Evolutionary conservation across 2,329 filamentous ascomycete species (phyloP), one percentile per base, ranked within the genome.

Genomic region (Emericellopsis cladophorae): DNA sequence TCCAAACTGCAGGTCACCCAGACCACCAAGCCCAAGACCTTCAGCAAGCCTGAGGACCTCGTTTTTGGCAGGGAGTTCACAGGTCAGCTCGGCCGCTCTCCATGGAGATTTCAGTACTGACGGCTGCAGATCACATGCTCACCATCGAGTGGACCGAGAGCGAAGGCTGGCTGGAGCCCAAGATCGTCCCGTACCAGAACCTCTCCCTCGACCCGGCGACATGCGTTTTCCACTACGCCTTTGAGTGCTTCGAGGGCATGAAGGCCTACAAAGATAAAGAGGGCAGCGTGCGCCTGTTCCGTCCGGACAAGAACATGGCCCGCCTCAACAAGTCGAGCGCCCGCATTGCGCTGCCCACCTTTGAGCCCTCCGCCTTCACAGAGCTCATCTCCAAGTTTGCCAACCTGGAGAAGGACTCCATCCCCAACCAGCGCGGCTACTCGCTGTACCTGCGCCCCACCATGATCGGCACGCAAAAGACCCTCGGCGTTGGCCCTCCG

Each of bases 191-290:
- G 16, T 96, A 96, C 71, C 88, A 95, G 65, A 95, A 95, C 66
- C 84, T 98, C 52, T 90, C 85, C 36, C 82, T 98, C 53, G 92
- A 96, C 62, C 92, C 92, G 22, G 87, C 92, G 35, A 92, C 87
- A 29, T 96, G 89, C 66, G 92, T 96, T 47, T 90, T 98, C 67
- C 92, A 98, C 74, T 98, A 98, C 65, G 92, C 87, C 38, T 96
- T 96, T 58, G 86, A 93, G 64, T 92, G 84, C 61, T 98, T 98
- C 64, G 92, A 98, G 70, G 92, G 92, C 51, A 95, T 96, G 88
- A 98, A 98, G 71, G 92, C 92, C 45, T 98, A 98, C 74, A 93
- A 90, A 64, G 87, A 94, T 66, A 77, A 74, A 54, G 59, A 76
- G 35, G 86, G 86, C 51, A 67, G 79, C 44, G 76, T 95, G 51